Conservation (phyloP, 2,329 filamentous ascomycete genomes). For the Trichoderma sp. region DNA sequence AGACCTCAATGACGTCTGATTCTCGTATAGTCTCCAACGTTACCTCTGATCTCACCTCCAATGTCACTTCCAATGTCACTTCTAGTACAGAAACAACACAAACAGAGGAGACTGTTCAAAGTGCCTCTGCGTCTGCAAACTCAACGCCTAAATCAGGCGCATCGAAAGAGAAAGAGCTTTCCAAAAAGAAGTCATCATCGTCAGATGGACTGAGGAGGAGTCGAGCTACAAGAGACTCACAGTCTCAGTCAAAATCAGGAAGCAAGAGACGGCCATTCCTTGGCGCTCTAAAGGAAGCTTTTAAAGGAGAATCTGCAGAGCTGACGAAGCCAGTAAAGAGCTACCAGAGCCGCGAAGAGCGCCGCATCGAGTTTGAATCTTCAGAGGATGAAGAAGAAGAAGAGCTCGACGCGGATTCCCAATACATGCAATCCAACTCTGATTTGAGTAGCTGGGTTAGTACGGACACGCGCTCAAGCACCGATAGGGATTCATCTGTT, state of each 20-base stretch:
- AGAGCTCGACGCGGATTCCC: conserved; percentile 22
- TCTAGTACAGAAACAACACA: conserved; percentile 13
- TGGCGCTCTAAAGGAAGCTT: conserved; percentile 64
- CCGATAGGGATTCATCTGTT: conserved; percentile 31
- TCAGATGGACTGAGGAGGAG: conserved; percentile 57
- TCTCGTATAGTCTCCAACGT: conserved; percentile 29
- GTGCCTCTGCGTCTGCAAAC: not conserved
- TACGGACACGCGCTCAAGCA: conserved; percentile 22
- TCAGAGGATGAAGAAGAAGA: conserved; percentile 31
- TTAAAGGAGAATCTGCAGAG: conserved; percentile 62
- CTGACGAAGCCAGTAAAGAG: conserved; percentile 50
- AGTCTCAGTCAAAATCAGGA: conserved; percentile 53
- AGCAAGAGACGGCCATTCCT: conserved; percentile 56
- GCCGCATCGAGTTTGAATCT: conserved; percentile 35
- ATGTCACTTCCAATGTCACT: conserved; percentile 19
- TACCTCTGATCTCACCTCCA: conserved; percentile 27
- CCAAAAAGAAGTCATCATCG: conserved; percentile 38
- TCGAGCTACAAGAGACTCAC: conserved; percentile 55
- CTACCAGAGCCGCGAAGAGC: conserved; percentile 55
- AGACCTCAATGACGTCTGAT: conserved; percentile 33
- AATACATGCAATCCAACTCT: conserved; percentile 29
- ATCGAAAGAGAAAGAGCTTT: not conserved
- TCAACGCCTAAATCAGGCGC: conserved; percentile 21
- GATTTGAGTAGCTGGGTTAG: conserved; percentile 27
- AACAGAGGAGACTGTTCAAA: conserved; percentile 13